Base-by-base conservation (phyloP, 495 filamentous ascomycete species). In the Daldinia loculata region DNA sequence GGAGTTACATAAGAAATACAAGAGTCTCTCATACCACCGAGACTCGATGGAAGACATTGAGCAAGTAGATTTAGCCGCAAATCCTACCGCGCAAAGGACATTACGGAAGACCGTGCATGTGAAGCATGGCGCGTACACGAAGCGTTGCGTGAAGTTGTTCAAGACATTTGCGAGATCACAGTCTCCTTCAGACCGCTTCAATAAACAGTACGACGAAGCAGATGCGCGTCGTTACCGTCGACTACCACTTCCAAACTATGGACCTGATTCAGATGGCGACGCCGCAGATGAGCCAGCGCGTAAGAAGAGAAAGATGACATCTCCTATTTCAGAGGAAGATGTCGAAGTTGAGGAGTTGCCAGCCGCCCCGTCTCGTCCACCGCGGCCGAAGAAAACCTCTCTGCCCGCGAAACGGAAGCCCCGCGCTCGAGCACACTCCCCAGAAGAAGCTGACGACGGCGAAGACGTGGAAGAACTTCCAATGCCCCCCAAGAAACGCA, bases 61-160 rank as follows among this genome's bases (percentile, higher is more conserved):
- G 56, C 66, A 77, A 52, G 73, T 77, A 34, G 77, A 76, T 63
- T 36, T 86, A 17, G 77, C 65, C 17, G 69, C 75, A 14, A 74
- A 82, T 50, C 76, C 81, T 17, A 45, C 45, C 15, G 69, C 78
- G 24, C 84, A 84, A 56, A 77, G 85, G 61, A 70, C 63, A 8
- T 75, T 82, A 8, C 76, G 79, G 32, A 81, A 78, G 26, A 83
- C 80, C 2, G 74, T 74, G 29, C 61, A 79, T 32, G 29, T 87
- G 27, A 75, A 77, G 39, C 86, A 88, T 65, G 84, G 86, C 15
- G 65, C 80, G 19, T 77, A 79, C 61, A 84, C 84, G 2, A 84
- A 80, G 61, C 73, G 81, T 48, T 84, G 71, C 32, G 82, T 88
- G 3, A 77, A 63, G 41, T 51, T 87, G 8, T 80, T 87, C 45